These are phyloP conservation scores for Geum urbanum DNA, from an alignment of 306 rosid species.

Conservation along the genomic window DNA sequence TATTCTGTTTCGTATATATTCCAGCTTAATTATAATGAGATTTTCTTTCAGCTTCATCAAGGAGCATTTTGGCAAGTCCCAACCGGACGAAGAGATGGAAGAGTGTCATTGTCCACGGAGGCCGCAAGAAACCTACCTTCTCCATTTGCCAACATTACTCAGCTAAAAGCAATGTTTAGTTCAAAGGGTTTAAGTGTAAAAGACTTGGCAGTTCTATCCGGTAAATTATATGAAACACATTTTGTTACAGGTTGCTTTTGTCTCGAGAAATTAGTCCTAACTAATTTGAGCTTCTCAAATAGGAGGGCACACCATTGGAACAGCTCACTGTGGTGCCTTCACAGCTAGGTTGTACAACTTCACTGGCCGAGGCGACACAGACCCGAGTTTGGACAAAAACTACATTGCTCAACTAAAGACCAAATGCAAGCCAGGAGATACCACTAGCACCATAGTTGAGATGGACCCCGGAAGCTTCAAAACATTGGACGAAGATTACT, in stretches of 20 bases:
- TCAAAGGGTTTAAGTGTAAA: conserved; percentile 26
- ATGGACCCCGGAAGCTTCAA: conserved; percentile 52
- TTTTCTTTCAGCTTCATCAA: conserved; percentile 11
- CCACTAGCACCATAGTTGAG: conserved; percentile 19
- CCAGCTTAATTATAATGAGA: neutral
- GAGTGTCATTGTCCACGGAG: conserved; percentile 22
- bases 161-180: conserved; percentile 22
- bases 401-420: conserved; percentile 30
- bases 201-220: conserved; percentile 37
- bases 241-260: neutral
- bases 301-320: conserved; percentile 39
- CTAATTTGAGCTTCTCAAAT: neutral
- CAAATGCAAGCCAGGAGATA: conserved; percentile 29
- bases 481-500: conserved; percentile 32
- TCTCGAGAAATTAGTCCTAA: neutral
- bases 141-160: conserved; percentile 25
- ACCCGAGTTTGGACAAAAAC: conserved; percentile 35
- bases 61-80: conserved; percentile 39
- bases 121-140: conserved; percentile 20
- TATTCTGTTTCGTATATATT: neutral
- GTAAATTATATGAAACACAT: conserved; percentile 4
- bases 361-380: conserved; percentile 35
- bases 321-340: conserved; percentile 27
- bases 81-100: conserved; percentile 40
- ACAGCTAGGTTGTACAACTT: conserved; percentile 32